Base-by-base conservation (phyloP, 352 stramenopile species). In the Globisporangium carolinianum region DNA sequence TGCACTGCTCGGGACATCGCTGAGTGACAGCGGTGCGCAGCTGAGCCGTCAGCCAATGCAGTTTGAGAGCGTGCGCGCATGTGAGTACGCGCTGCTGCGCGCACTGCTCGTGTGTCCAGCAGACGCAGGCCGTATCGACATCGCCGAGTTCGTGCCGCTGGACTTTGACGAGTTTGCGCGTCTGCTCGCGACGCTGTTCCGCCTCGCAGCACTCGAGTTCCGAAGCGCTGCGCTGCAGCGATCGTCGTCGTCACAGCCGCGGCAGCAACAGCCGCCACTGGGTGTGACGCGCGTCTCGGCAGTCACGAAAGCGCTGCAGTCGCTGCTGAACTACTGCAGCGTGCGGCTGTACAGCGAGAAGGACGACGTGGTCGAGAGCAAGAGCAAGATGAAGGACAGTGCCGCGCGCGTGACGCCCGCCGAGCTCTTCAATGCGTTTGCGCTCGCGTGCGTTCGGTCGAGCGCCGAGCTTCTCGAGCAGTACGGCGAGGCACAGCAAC, bases 261-360 rank as follows among this genome's bases (percentile, higher is more conserved):
- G 1, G 39, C 39, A 43, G 11, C 39, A 43, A 17, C n/a, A 35
- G 37, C 18, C 35, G 5, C 7, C 6, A 5, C 7, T 41, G 14
- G 6, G 43, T 11, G 51, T 48, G 55, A 49, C 17, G n/a, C 35
- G 51, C 53, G 11, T 54, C 11, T 73, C 71, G 15, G 61, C 67
- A 15, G 59, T 83, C 6, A 73, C 60, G 11, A 77, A 83, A 56
- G 58, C 69, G 15, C 45, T 83, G 8, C 73, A 80, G 45, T 73
- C 56, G 9, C 46, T 80, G 38, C 65, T 80, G 67, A 83, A 83
- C 42, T 75, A 76, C 62, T 79, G 63, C 46, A 71, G 67, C 51
- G 60, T 73, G 5, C 63, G 69, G 37, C 57, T 83, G 38, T 73
- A 79, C 56, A 69, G 60, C 17, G 65, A 76, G 5, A 53, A 58